Percentiles rank a stretch among this genome's conserved stretches.
These are phyloP conservation scores for Rhodamnia argentea DNA, from an alignment of 345 rosid genomes.

Conservation along the genomic window DNA sequence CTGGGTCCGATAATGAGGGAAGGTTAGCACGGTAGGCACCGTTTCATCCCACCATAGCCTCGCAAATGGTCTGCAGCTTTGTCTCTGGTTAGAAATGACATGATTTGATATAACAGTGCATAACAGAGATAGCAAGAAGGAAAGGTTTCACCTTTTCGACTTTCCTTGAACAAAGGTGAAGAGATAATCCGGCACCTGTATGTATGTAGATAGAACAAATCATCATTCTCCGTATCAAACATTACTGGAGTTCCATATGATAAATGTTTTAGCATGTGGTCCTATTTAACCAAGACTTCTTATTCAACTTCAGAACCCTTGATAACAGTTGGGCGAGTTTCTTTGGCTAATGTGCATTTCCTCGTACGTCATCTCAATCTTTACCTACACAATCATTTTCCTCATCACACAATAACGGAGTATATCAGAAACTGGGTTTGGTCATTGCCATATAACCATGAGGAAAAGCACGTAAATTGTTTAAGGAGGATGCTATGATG, in stretches of 20 bases:
- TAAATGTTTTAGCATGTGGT: background rate
- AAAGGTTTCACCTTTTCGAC: slow-evolving; percentile 58
- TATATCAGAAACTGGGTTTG: background rate
- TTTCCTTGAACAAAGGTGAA: slow-evolving; percentile 63
- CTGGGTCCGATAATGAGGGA: slow-evolving; percentile 55
- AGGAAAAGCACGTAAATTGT: background rate
- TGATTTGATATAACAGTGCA: background rate
- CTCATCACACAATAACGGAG: background rate
- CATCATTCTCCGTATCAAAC: background rate
- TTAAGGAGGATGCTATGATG: background rate
- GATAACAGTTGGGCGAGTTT: background rate
- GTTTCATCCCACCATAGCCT: slow-evolving; percentile 99
- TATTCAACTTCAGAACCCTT: background rate
- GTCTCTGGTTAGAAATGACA: background rate
- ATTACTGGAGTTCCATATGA: background rate
- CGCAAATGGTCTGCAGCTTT: slow-evolving; percentile 55
- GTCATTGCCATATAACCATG: background rate
- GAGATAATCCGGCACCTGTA: slow-evolving; percentile 71
- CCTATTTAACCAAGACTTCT: background rate
- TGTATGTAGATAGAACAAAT: background rate
- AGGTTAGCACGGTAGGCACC: slow-evolving; percentile 67
- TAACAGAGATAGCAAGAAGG: background rate
- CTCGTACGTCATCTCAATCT: background rate
- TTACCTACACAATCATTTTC: background rate
- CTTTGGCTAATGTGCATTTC: background rate